Conservation (phyloP, 2,329 filamentous ascomycete genomes). For the Stromatinia cepivora region DNA sequence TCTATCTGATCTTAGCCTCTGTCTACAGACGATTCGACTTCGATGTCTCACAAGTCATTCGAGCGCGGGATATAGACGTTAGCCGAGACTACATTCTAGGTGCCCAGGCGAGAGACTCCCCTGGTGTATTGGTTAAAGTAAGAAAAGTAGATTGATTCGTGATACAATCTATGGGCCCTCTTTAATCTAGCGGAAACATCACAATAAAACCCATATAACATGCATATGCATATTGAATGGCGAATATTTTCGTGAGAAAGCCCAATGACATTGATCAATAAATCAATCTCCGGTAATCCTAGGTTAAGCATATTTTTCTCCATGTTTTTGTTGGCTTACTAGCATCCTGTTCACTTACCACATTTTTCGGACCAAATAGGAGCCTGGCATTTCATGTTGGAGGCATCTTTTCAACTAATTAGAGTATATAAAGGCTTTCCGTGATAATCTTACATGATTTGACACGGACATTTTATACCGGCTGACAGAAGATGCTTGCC, state of each 20-base stretch:
- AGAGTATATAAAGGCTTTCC: too few species aligned
- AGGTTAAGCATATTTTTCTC: neutral
- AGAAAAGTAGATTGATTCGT: neutral
- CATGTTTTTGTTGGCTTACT: neutral
- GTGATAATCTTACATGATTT: neutral
- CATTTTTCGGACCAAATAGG: too few species aligned
- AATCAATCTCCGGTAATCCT: neutral
- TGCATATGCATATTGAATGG: neutral
- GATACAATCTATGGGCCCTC: neutral
- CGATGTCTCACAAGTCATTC: neutral
- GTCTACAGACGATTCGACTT: constrained; percentile 23
- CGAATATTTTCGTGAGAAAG: neutral
- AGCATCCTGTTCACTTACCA: neutral
- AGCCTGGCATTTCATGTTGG: too few species aligned
- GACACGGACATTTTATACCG: neutral
- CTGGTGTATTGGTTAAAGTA: neutral
- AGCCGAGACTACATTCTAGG: constrained; percentile 7
- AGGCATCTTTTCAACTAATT: too few species aligned
- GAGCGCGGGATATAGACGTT: constrained; percentile 3
- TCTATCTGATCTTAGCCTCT: constrained; percentile 36
- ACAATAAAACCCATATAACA: neutral
- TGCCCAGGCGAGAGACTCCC: neutral
- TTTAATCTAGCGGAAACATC: neutral
- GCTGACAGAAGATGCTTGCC: neutral
- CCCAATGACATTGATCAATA: neutral